These are phyloP conservation scores for Rhynchosporium secalis DNA, from an alignment of 2,329 filamentous ascomycete genomes.

Conservation along the genomic window DNA sequence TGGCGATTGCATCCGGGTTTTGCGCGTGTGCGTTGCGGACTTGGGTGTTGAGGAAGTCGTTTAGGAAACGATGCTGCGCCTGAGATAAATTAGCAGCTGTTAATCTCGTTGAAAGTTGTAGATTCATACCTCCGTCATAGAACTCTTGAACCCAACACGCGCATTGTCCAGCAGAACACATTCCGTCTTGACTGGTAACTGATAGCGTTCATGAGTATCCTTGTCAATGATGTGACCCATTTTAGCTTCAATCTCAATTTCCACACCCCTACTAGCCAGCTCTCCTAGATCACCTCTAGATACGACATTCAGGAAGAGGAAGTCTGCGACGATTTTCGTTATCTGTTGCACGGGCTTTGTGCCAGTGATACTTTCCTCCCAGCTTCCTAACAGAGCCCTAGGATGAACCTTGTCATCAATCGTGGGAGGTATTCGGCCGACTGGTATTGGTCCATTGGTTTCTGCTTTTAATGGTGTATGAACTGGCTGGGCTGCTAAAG, in stretches of 20 bases:
- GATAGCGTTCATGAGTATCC: constrained; percentile 67
- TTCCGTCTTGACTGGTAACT: constrained; percentile 68
- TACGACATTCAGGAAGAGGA: constrained; percentile 72
- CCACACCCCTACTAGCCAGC: constrained; percentile 62
- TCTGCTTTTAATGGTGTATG: constrained; percentile 24
- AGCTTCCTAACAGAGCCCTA: constrained; percentile 49
- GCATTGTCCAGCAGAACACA: constrained; percentile 64
- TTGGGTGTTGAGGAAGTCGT: constrained; percentile 76
- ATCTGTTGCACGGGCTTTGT: constrained; percentile 72
- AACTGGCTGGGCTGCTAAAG: constrained; percentile 19
- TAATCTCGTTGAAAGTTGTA: neutral
- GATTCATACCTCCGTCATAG: constrained; percentile 78
- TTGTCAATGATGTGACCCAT: constrained; percentile 78
- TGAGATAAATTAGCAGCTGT: constrained; percentile 41
- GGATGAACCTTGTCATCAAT: constrained; percentile 23
- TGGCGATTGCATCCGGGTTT: constrained; percentile 42
- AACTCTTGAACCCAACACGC: constrained; percentile 74
- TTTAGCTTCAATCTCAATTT: constrained; percentile 94
- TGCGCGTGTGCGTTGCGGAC: constrained; percentile 59
- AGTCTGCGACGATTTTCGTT: constrained; percentile 76
- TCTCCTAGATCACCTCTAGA: constrained; percentile 65
- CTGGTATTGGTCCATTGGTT: constrained; percentile 33
- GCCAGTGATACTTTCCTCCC: constrained; percentile 70
- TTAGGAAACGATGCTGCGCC: constrained; percentile 79
- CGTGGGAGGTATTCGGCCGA: constrained; percentile 16